phyloP scores from a whole-genome alignment of 176 grass and related monocot species.

The Thalia dealbata region DNA sequence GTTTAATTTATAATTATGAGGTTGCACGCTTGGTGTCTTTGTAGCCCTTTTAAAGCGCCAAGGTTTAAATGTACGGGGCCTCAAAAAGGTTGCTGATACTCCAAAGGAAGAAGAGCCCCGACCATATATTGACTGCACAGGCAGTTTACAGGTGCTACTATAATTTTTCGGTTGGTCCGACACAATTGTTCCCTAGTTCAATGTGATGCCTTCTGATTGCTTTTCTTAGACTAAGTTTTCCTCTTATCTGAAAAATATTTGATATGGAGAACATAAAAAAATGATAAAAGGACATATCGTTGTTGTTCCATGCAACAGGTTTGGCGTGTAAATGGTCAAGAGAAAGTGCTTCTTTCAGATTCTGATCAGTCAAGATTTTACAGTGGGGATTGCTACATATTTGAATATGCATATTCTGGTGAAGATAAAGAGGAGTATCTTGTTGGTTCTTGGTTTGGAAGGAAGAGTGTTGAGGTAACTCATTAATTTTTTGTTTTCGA shows the following conservation, averaged over 20 bases:
- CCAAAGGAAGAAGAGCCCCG: constrained; percentile 61
- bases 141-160: constrained; percentile 60
- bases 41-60: constrained; percentile 83
- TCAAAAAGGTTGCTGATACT: constrained; percentile 67
- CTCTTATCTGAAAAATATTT: not conserved
- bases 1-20: too few species aligned
- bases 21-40: constrained; percentile 6
- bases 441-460: constrained; percentile 93
- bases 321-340: constrained; percentile 74
- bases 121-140: constrained; percentile 93
- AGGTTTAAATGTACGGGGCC: constrained; percentile 79
- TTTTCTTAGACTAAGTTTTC: too few species aligned
- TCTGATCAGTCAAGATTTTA: constrained; percentile 98
- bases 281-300: not conserved
- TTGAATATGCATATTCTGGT: constrained; percentile 90
- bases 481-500: not conserved
- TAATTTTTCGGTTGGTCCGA: too few species aligned
- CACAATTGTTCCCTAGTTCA: too few species aligned
- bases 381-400: constrained; percentile 94
- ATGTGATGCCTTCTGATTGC: too few species aligned
- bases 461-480: constrained; percentile 77
- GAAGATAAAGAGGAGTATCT: constrained; percentile 78
- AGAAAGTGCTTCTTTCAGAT: constrained; percentile 73
- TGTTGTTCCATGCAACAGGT: constrained; percentile 33
- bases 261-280: too few species aligned